phyloP scores from a whole-genome alignment of 169 alveolate genomes.

The Cyclospora cayetanensis region DNA sequence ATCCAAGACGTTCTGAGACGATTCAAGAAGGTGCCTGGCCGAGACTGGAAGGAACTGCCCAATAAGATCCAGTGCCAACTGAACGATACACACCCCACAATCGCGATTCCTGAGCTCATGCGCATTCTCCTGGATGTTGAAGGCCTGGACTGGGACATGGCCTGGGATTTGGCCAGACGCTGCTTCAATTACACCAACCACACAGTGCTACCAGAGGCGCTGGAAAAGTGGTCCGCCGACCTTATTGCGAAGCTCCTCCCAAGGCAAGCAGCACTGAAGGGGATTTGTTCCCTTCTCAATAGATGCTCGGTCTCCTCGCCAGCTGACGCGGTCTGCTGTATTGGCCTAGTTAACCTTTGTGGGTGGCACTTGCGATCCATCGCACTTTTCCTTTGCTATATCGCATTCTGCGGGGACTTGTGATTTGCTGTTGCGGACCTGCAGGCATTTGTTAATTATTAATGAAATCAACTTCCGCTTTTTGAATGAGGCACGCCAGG shows the following conservation, averaged over 20 bases:
- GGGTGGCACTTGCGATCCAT: neutral
- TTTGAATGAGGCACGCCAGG: conserved; percentile 84
- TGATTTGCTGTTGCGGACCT: neutral
- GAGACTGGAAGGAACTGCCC: conserved; percentile 92
- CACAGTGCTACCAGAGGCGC: conserved; percentile 98
- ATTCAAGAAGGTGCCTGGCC: conserved; percentile 86
- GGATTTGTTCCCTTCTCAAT: neutral
- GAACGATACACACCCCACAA: conserved; percentile 97
- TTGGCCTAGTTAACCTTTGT: too few relatives aligned
- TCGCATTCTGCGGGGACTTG: neutral
- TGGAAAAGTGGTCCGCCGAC: conserved; percentile 96
- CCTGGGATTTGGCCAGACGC: conserved; percentile 89
- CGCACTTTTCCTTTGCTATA: neutral
- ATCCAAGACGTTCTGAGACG: conserved; percentile 82
- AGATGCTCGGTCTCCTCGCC: neutral
- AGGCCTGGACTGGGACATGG: conserved; percentile 89
- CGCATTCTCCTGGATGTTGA: conserved; percentile 93
- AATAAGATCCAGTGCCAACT: conserved; percentile 87
- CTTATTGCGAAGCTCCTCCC: conserved; percentile 92
- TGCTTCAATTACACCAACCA: conserved; percentile 95
- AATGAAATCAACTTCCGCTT: conserved; percentile 90
- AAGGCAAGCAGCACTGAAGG: conserved; percentile 67
- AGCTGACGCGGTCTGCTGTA: neutral
- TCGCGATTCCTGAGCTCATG: conserved; percentile 94
- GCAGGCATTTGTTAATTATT: conserved; percentile 88